A percentile compares a stretch with the other conserved stretches of the same genome.
phyloP scores from a whole-genome alignment of 306 rosid species.

The Lathyrus aphaca region DNA sequence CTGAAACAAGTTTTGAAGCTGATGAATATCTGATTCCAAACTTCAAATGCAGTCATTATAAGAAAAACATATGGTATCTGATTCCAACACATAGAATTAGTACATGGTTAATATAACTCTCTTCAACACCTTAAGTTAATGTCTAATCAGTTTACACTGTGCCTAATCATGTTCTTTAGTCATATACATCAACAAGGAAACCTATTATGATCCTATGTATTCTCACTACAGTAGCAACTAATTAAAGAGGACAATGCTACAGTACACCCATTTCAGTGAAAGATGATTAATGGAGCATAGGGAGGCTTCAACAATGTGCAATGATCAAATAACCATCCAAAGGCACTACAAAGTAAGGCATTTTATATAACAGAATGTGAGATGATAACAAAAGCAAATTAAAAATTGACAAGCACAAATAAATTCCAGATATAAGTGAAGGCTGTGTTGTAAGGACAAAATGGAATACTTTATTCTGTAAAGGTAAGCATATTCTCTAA shows the following conservation, averaged over 20 bases:
- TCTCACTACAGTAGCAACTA: conserved; percentile 1
- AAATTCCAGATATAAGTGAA: conserved; percentile 16
- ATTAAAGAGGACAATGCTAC: conserved; percentile 23
- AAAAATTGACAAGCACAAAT: conserved; percentile 11
- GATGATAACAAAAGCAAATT: conserved; percentile 7
- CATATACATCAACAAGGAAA: conserved; percentile 1
- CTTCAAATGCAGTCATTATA: neutral
- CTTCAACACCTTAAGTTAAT: conserved; percentile 9
- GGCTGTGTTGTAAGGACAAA: conserved; percentile 5
- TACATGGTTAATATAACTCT: conserved; percentile 19
- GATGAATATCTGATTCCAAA: conserved; percentile 12
- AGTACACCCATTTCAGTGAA: conserved; percentile 9
- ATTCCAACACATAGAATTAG: conserved; percentile 19
- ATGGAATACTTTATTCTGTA: conserved; percentile 17
- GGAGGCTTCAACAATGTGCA: conserved; percentile 1
- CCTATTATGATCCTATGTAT: conserved; percentile 13
- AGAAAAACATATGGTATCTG: conserved; percentile 11
- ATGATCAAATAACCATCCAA: conserved; percentile 25
- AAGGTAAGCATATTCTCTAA: conserved; percentile 20
- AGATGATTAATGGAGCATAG: conserved; percentile 9
- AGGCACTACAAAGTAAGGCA: conserved; percentile 22
- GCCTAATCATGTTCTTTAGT: conserved; percentile 10
- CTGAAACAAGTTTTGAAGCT: conserved; percentile 9
- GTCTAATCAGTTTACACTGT: conserved; percentile 29
- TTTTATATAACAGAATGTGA: conserved; percentile 14